Conservation (phyloP, 768 basidiomycete genomes). For the Fomitopsis serialis region DNA sequence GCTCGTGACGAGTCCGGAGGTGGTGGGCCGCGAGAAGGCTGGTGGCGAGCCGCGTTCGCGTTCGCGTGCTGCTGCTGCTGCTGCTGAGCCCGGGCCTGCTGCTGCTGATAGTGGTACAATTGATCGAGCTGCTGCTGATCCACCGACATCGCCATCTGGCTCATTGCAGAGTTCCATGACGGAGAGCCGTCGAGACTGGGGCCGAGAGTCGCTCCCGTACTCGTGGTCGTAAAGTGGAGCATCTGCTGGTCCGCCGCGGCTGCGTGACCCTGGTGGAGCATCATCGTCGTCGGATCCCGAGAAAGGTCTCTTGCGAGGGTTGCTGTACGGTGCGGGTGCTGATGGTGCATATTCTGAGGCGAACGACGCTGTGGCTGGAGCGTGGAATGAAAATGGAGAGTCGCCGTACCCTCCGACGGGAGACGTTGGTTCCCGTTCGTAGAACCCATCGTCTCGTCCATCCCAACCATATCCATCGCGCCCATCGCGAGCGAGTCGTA, state of each 20-base stretch:
- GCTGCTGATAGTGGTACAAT: constrained; percentile 37
- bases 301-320: constrained; percentile 61
- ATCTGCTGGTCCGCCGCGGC: constrained; percentile 9
- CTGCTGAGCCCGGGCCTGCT: constrained; percentile 22
- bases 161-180: constrained; percentile 91
- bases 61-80: no score
- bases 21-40: constrained; percentile 25
- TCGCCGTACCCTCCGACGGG: constrained; percentile 36
- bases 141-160: constrained; percentile 34
- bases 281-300: constrained; percentile 50
- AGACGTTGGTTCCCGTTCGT: constrained; percentile 25
- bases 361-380: constrained; percentile 39
- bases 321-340: constrained; percentile 20
- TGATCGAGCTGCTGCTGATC: constrained; percentile 39
- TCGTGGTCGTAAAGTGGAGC: constrained; percentile 44
- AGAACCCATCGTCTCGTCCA: neutral
- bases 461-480: constrained; percentile 9
- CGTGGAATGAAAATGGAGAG: constrained; percentile 78
- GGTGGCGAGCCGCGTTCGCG: constrained; percentile 1
- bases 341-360: constrained; percentile 16
- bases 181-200: constrained; percentile 73
- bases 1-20: constrained; percentile 28
- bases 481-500: constrained; percentile 24
- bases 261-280: constrained; percentile 14
- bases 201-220: constrained; percentile 69